phyloP scores from a whole-genome alignment of 805 yeast genomes.

The Zygosaccharomyces lentus region DNA sequence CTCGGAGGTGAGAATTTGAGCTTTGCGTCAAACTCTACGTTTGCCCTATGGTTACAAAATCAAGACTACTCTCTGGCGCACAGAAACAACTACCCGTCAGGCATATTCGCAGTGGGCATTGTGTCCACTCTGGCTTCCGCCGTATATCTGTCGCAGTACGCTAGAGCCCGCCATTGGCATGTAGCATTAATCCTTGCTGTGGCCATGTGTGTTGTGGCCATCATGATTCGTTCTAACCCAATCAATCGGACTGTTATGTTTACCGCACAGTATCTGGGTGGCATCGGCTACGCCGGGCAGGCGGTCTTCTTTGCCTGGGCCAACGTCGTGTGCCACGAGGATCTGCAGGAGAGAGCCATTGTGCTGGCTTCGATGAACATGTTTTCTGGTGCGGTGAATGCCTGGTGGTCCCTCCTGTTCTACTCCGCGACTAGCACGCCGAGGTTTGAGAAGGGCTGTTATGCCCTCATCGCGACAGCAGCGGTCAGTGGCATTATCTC shows the following conservation, averaged over 20 bases:
- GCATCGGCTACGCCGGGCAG: conserved; percentile 55
- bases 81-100: conserved; percentile 52
- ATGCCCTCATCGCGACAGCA: conserved; percentile 54
- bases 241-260: conserved; percentile 39
- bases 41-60: conserved; percentile 45
- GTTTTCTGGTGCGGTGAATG: conserved; percentile 59
- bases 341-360: conserved; percentile 59
- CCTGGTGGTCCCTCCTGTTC: conserved; percentile 59
- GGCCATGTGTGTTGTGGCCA: conserved; percentile 43
- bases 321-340: conserved; percentile 52
- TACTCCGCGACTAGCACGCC: conserved; percentile 52
- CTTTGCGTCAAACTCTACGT: conserved; percentile 43
- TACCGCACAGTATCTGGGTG: conserved; percentile 53
- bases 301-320: conserved; percentile 63
- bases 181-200: conserved; percentile 44
- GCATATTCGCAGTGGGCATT: conserved; percentile 50
- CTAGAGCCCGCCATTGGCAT: conserved; percentile 46
- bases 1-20: conserved; percentile 49
- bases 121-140: conserved; percentile 43
- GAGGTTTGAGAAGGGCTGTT: conserved; percentile 47
- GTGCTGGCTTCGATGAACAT: conserved; percentile 63
- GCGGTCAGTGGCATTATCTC: conserved; percentile 41
- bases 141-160: conserved; percentile 41
- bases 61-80: conserved; percentile 41
- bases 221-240: conserved; percentile 45